Evolutionary conservation across 2,329 filamentous ascomycete genomes (phyloP).

Genomic region (Xylariaceae sp.): DNA sequence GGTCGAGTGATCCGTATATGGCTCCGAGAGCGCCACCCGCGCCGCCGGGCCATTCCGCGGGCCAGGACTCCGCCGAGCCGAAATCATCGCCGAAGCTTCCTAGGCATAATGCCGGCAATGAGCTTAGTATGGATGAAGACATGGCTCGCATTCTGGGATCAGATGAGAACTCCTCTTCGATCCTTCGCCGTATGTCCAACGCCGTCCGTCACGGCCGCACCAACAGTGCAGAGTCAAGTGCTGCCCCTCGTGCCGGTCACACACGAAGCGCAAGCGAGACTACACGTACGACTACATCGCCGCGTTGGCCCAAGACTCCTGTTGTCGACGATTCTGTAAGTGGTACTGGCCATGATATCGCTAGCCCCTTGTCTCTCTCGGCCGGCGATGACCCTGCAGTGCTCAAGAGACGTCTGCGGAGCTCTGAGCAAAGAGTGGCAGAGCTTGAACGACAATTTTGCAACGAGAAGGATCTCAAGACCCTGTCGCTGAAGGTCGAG

Average conservation of each 20-base stretch:
- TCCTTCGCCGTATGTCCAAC: slow-evolving; percentile 85
- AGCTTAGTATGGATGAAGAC: slow-evolving; percentile 93
- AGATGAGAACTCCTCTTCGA: slow-evolving; percentile 71
- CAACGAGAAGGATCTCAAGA: slow-evolving; percentile 60
- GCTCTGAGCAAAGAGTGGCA: slow-evolving; percentile 76
- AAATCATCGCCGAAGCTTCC: slow-evolving; percentile 62
- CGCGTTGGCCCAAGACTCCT: slow-evolving; percentile 66
- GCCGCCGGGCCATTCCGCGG: slow-evolving; percentile 42
- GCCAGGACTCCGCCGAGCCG: slow-evolving; percentile 44
- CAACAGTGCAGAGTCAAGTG: slow-evolving; percentile 63
- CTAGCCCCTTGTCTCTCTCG: slow-evolving; percentile 64
- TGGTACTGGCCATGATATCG: slow-evolving; percentile 54
- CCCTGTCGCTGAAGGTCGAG: slow-evolving; percentile 77
- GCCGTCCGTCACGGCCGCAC: slow-evolving; percentile 89
- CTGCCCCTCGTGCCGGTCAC: slow-evolving; percentile 44
- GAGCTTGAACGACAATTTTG: slow-evolving; percentile 78
- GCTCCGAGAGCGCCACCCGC: slow-evolving; percentile 52
- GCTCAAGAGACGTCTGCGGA: slow-evolving; percentile 70
- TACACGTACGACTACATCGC: slow-evolving; percentile 58
- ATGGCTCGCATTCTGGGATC: slow-evolving; percentile 81
- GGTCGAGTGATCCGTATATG: slow-evolving; percentile 50
- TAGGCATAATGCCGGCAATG: slow-evolving; percentile 72
- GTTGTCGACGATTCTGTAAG: slow-evolving; percentile 50
- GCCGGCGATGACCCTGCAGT: slow-evolving; percentile 58
- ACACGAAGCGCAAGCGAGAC: slow-evolving; percentile 61